Evolutionary conservation across 768 basidiomycete species (phyloP), one percentile per base, ranked within the genome.

Genomic region (Hortiboletus flavorubellus): DNA sequence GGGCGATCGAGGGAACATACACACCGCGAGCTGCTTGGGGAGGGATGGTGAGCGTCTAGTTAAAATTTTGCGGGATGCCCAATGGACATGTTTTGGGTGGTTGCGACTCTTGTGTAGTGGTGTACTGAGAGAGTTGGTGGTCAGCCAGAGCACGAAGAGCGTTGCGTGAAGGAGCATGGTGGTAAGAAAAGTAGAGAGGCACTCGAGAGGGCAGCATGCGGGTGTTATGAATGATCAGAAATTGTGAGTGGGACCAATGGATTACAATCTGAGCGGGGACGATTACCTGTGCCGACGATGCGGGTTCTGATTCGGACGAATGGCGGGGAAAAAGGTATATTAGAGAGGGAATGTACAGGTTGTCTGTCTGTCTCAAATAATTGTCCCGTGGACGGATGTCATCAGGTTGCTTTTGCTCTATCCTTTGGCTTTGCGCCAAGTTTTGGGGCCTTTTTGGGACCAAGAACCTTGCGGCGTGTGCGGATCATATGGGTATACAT

Each of bases 401-500:
- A 31, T 60, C 26, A 70, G 31, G 59, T 58, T 18, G 55, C 48
- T 39, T 72, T 70, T 2, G 37, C 11, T 58, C 66, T 62, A 42
- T 59, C 62, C 39, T 75, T 74, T 41, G 62, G 60, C 39, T 75
- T 74, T 41, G 62, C 60, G 18, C 74, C 72, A 30, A 72, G 66
- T 42, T 69, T 73, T 21, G 59, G 64, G 2, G 73, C 65, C 43
- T 55, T 66, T 30, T 70, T 68, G 0, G 44, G 58, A 5, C 81
- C 78, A 38, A 83, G 74, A 10, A 84, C 79, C 68, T 79, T 85
- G 51, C 74, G 67, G 37, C 85, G 73, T 62, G 81, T 83, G 50
- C 69, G 74, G 43, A 82, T 75, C 84, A 86, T 85, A 66, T 86
- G 76, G 38, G 76, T 75, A 66, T 80, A 84, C 68, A 85, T 75